These are phyloP conservation scores for Blastocladiella britannica DNA, from an alignment of 192 early-diverging fungal genomes.

Conservation along the genomic window DNA sequence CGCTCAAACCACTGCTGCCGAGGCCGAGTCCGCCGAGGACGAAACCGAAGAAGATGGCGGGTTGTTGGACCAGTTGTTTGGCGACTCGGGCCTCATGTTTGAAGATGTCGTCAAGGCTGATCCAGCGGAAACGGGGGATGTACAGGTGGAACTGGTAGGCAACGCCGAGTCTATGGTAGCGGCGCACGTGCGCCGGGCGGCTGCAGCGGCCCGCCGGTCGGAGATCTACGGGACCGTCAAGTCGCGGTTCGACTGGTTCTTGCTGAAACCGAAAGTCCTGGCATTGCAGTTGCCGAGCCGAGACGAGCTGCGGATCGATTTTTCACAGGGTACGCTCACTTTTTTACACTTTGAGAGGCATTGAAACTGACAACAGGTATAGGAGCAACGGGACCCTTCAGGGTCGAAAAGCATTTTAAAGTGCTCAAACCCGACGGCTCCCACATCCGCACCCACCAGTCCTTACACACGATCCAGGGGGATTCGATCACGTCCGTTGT, in stretches of 20 bases:
- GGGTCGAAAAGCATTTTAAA: background rate
- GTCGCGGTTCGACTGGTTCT: background rate
- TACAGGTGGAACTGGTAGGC: background rate
- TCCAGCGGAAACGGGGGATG: background rate
- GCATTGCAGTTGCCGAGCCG: background rate
- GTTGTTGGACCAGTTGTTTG: background rate
- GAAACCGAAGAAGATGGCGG: no score
- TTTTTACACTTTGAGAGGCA: background rate
- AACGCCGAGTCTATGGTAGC: background rate
- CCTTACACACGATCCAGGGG: background rate
- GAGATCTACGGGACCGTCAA: no score
- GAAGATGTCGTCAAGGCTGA: background rate
- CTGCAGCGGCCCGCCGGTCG: background rate
- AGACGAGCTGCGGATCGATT: background rate
- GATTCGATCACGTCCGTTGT: background rate
- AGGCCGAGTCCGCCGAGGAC: background rate
- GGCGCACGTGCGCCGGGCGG: background rate
- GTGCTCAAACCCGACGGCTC: background rate
- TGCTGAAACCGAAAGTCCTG: background rate
- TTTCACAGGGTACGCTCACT: background rate
- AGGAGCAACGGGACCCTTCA: background rate
- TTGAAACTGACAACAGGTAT: background rate
- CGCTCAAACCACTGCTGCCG: constrained; percentile 2
- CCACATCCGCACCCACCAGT: background rate
- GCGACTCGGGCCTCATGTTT: background rate